Percentiles rank a stretch among this genome's conserved stretches.
Evolutionary conservation across 2,329 filamentous ascomycete species (phyloP).

Genomic region (Macrophomina phaseolina): DNA sequence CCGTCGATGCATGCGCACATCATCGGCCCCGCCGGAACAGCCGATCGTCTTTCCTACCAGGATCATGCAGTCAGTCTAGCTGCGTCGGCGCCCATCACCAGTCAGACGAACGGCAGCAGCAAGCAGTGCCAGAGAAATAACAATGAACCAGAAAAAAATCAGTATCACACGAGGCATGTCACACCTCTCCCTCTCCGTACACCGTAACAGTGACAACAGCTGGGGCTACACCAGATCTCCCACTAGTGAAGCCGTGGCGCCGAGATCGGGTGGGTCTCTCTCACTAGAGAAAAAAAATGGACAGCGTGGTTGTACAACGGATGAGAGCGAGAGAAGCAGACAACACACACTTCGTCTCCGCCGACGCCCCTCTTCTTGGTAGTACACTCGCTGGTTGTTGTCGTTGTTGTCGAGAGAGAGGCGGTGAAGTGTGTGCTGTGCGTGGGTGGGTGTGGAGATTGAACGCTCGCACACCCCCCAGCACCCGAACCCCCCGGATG

Average conservation of each 20-base stretch:
- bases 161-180: too few species aligned
- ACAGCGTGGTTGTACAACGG: not conserved
- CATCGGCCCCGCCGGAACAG: not conserved
- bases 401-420: not conserved
- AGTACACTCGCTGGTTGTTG: too few species aligned
- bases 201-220: too few species aligned
- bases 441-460: too few species aligned
- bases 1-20: slow-evolving; percentile 1
- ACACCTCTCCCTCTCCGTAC: too few species aligned
- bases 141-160: too few species aligned
- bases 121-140: too few species aligned
- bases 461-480: too few species aligned
- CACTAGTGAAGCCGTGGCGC: not conserved
- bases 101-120: not conserved
- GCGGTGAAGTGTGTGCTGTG: not conserved
- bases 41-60: not conserved
- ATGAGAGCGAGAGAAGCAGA: not conserved
- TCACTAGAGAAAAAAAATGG: not conserved
- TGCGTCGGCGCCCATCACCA: not conserved
- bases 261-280: slow-evolving; percentile 5
- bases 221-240: slow-evolving; percentile 19
- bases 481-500: not conserved
- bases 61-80: not conserved
- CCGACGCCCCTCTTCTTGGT: not conserved
- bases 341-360: not conserved